phyloP scores from a whole-genome alignment of 805 yeast genomes.

The Candida alai region DNA sequence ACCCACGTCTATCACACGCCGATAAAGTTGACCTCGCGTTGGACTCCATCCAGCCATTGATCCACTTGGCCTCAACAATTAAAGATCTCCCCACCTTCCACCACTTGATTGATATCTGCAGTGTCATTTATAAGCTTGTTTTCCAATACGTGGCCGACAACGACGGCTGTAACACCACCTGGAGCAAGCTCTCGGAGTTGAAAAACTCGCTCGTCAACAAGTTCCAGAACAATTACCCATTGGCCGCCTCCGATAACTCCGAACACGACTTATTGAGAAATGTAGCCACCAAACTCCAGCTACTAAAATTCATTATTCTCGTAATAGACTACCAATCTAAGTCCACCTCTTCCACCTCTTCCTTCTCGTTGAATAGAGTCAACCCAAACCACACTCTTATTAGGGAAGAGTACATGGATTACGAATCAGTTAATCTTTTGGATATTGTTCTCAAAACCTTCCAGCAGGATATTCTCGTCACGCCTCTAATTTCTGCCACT shows the following conservation, averaged over 20 bases:
- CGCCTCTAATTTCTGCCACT: conserved; percentile 61
- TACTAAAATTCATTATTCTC: conserved; percentile 61
- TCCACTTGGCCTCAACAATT: conserved; percentile 20
- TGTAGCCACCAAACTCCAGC: conserved; percentile 59
- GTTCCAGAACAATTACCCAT: conserved; percentile 58
- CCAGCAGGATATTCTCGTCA: conserved; percentile 49
- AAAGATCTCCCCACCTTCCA: conserved; percentile 29
- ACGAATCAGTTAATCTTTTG: conserved; percentile 64
- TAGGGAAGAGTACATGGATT: conserved; percentile 50
- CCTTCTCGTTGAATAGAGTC: conserved; percentile 48
- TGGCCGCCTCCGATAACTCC: conserved; percentile 41
- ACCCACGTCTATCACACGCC: conserved; percentile 19
- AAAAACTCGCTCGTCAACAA: conserved; percentile 56
- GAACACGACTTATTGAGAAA: conserved; percentile 51
- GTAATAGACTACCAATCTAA: conserved; percentile 44
- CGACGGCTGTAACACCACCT: conserved; percentile 43
- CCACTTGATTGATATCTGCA: conserved; percentile 31
- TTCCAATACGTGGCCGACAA: conserved; percentile 45
- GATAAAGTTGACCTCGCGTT: conserved; percentile 38
- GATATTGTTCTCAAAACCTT: conserved; percentile 61
- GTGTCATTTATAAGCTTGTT: conserved; percentile 41
- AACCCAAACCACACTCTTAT: conserved; percentile 63
- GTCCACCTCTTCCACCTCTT: conserved; percentile 28
- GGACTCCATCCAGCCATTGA: conserved; percentile 33
- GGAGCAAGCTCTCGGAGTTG: conserved; percentile 55